These are phyloP conservation scores for Limnanthes douglasii DNA, from an alignment of 345 rosid genomes.

Conservation along the genomic window DNA sequence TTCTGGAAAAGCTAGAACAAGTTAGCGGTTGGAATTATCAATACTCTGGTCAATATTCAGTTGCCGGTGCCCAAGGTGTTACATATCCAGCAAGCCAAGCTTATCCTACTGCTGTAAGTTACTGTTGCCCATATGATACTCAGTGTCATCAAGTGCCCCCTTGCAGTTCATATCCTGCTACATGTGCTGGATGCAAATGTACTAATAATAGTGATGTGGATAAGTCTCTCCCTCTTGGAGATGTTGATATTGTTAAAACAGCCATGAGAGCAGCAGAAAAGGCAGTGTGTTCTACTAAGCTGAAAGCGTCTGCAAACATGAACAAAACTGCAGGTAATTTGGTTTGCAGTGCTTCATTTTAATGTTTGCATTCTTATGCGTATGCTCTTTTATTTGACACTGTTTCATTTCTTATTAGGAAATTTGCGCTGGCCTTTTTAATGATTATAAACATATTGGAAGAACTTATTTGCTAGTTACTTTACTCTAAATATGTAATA, in stretches of 20 bases:
- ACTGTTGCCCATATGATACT: conserved; percentile 26
- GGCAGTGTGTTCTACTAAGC: conserved; percentile 34
- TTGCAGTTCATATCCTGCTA: conserved; percentile 16
- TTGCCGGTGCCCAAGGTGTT: conserved; percentile 15
- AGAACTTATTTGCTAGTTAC: not conserved
- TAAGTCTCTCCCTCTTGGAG: conserved; percentile 3
- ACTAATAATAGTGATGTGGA: conserved; percentile 7
- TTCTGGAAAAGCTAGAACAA: conserved; percentile 33
- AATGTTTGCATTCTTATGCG: not conserved
- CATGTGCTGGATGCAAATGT: conserved; percentile 8
- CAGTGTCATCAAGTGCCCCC: conserved; percentile 15
- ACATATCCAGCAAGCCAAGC: conserved; percentile 12
- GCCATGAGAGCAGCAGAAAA: conserved; percentile 37
- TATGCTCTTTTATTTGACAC: not conserved
- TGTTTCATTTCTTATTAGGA: not conserved
- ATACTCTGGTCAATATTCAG: conserved; percentile 19
- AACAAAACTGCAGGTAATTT: conserved; percentile 16
- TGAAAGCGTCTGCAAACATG: conserved; percentile 4
- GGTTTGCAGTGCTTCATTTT: not conserved
- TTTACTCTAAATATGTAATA: not conserved
- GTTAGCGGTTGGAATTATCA: conserved; percentile 31
- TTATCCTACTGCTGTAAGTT: conserved; percentile 9
- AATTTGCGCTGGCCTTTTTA: not conserved
- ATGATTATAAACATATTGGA: not conserved
- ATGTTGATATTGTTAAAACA: conserved; percentile 18